A percentile compares a stretch with the other conserved stretches of the same genome.
Evolutionary conservation across 768 basidiomycete species (phyloP).

Genomic region (Russula virescens): DNA sequence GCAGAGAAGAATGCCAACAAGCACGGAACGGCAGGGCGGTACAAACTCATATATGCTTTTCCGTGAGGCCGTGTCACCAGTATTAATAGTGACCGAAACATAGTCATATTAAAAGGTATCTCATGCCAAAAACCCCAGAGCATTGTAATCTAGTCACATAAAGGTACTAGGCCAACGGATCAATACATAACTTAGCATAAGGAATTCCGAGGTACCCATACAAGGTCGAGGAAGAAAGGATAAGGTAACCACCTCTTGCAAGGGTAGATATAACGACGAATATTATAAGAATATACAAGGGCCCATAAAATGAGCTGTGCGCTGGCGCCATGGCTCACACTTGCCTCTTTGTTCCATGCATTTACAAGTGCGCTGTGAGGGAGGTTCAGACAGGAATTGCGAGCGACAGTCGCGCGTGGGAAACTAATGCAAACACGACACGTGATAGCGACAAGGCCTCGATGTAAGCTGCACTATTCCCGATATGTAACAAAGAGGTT

Average conservation of each 20-base stretch:
- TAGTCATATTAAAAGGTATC: neutral
- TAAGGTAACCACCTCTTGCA: neutral
- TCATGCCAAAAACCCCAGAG: too few relatives aligned
- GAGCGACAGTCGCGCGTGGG: neutral
- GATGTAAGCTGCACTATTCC: neutral
- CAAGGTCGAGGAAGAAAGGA: neutral
- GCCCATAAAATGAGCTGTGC: neutral
- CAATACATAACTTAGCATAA: neutral
- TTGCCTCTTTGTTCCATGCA: neutral
- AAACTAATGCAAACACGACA: neutral
- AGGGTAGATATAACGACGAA: slow-evolving; percentile 9
- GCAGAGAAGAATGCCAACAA: too few relatives aligned
- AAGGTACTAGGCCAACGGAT: neutral
- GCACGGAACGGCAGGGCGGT: too few relatives aligned
- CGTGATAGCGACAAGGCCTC: neutral
- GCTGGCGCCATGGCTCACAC: neutral
- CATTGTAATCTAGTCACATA: too few relatives aligned
- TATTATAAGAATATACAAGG: too few relatives aligned
- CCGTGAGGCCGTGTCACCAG: neutral
- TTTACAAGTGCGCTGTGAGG: too few relatives aligned
- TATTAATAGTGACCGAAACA: neutral
- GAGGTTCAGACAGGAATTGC: too few relatives aligned
- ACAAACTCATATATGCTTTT: too few relatives aligned
- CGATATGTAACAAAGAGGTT: slow-evolving; percentile 21
- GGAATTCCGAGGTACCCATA: neutral